Conservation (phyloP, 257 asterid species). For the Cynanchum wilfordii region DNA sequence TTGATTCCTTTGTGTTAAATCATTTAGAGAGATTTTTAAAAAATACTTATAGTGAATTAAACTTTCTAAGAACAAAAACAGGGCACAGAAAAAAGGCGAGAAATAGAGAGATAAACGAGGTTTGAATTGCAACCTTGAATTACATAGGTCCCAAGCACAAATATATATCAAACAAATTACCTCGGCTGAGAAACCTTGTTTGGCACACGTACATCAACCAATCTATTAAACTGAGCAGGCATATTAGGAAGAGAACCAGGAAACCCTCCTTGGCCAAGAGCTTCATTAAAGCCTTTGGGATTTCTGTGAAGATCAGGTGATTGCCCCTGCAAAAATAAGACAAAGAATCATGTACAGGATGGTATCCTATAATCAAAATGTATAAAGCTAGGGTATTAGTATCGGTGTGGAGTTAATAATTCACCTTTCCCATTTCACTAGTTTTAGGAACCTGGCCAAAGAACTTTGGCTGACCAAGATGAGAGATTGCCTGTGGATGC, state of each 20-base stretch:
- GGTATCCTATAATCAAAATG: background rate
- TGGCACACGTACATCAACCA: conserved; percentile 35
- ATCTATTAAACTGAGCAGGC: conserved; percentile 36
- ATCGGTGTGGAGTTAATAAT: conserved; percentile 10
- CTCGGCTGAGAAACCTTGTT: conserved; percentile 45
- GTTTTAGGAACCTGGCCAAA: conserved; percentile 44
- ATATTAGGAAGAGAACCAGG: conserved; percentile 27
- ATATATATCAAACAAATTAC: conserved; percentile 27
- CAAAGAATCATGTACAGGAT: conserved; percentile 1
- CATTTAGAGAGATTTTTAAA: background rate
- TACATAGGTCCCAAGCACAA: background rate
- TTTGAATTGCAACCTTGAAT: background rate
- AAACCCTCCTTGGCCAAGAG: conserved; percentile 33
- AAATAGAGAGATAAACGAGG: background rate
- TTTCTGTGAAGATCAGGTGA: conserved; percentile 43
- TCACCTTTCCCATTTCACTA: conserved; percentile 47
- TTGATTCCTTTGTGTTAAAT: background rate
- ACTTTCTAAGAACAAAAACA: background rate
- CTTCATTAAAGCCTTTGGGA: conserved; percentile 34
- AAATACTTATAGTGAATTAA: background rate
- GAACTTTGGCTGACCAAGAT: conserved; percentile 45
- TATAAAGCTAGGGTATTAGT: background rate
- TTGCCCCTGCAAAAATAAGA: conserved; percentile 46
- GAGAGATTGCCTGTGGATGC: conserved; percentile 34
- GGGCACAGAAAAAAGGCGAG: background rate